A percentile compares a stretch with the other conserved stretches of the same genome.
Conservation (phyloP, 805 yeast genomes). For the Saccharomyces eubayanus region DNA sequence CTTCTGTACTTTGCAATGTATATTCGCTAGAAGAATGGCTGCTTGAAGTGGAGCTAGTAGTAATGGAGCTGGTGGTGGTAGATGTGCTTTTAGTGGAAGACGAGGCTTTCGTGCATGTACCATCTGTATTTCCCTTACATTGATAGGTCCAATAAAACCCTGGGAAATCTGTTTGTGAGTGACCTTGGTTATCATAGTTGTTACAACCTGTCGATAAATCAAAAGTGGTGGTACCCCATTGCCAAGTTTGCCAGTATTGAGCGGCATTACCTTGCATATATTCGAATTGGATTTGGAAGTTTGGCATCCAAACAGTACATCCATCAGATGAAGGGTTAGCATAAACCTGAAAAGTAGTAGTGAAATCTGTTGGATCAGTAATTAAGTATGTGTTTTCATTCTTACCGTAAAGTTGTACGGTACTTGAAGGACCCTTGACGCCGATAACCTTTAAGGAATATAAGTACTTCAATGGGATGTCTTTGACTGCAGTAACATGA, state of each 20-base stretch:
- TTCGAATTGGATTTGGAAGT: conserved; percentile 15
- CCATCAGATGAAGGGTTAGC: conserved; percentile 5
- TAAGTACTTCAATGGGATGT: conserved; percentile 11
- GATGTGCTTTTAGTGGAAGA: not conserved
- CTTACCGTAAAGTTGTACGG: conserved; percentile 11
- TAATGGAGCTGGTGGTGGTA: not conserved
- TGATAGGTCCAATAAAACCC: conserved; percentile 12
- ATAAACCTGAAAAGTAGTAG: conserved; percentile 14
- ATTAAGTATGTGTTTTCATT: conserved; percentile 10
- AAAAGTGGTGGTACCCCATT: conserved; percentile 13
- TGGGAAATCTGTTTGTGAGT: conserved; percentile 17
- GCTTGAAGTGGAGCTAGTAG: not conserved
- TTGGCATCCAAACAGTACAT: conserved; percentile 14
- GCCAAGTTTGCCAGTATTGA: conserved; percentile 7
- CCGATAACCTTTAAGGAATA: conserved; percentile 12
- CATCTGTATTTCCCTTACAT: not conserved
- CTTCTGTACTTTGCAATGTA: too few species aligned
- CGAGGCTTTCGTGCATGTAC: not conserved
- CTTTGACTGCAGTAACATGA: conserved; percentile 12
- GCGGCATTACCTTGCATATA: conserved; percentile 10
- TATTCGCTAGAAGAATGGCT: not conserved
- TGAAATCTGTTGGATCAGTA: conserved; percentile 16
- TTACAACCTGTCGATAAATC: conserved; percentile 17
- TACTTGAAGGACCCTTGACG: conserved; percentile 12
- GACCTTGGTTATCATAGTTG: conserved; percentile 10